Base-by-base conservation (phyloP, 1,284 basidiomycete species). In the Trichosporon sp. region DNA sequence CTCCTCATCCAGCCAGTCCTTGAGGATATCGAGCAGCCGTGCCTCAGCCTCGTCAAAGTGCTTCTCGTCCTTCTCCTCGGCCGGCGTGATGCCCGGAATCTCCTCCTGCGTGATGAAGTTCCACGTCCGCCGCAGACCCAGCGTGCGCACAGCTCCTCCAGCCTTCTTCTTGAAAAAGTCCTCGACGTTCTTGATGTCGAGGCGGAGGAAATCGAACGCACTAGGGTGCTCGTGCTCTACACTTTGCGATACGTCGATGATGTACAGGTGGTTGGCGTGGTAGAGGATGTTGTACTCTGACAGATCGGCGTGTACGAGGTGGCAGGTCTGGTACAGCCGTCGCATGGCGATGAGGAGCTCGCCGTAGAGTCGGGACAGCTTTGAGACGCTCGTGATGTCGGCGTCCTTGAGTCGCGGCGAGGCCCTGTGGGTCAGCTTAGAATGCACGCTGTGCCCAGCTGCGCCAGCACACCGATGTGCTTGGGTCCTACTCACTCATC, bases 191-290 rank as follows among this genome's bases (percentile, higher is more conserved):
- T 87, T 88, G 58, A 99, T 85, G 79, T 99, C 96, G 44, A 86
- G 88, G 31, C 95, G 88, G 56, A 99, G 83, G 80, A 99, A 99
- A 79, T 99, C 95, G 75, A 93, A 96, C 0, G 94, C 92, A 37
- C 89, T 85, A 0, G 95, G 95, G 74, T 99, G 96, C 79, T 99
- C 95, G 74, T 98, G 95, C 75, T 99, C 96, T 46, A 99, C 95
- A 61, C 91, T 94, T 80, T 99, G 96, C 2, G 93, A 96, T 65
- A 99, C 96, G 78, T 99, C 96, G 80, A 99, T 99, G 74, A 99
- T 90, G 82, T 87, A 95, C 14, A 97, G 84, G 74, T 95, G 91
- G 1, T 70, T 73, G 13, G 81, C 69, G 73, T 86, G 85, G 65
- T 84, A 84, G 73, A 99, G 85, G 69, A 99, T 89, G 77, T 99